phyloP scores from a whole-genome alignment of 2,329 filamentous ascomycete species.

The Truncatella angustata region DNA sequence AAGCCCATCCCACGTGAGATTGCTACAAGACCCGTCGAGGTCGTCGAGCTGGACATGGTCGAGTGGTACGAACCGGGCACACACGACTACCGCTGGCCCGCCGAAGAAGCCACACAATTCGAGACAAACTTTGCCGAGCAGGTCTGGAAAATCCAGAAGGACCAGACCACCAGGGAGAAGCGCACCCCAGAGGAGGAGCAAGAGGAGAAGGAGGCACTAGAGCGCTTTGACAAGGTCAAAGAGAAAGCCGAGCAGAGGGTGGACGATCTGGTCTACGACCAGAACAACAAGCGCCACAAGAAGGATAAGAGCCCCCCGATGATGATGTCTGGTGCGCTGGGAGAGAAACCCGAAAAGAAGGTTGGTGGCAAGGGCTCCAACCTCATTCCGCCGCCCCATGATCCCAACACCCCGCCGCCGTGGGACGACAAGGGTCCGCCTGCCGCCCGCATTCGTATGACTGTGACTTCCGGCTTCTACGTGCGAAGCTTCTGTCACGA shows the following conservation, averaged over 20 bases:
- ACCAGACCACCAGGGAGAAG: slow-evolving; percentile 48
- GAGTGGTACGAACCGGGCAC: slow-evolving; percentile 83
- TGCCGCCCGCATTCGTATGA: slow-evolving; percentile 82
- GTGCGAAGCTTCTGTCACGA: slow-evolving; percentile 93
- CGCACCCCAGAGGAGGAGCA: slow-evolving; percentile 54
- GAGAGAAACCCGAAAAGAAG: slow-evolving; percentile 42
- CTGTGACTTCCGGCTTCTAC: slow-evolving; percentile 94
- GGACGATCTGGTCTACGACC: slow-evolving; percentile 55
- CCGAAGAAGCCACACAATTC: slow-evolving; percentile 70
- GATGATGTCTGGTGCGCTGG: slow-evolving; percentile 59
- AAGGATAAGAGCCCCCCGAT: slow-evolving; percentile 33
- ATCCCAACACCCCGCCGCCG: slow-evolving; percentile 48
- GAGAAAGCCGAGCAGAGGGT: slow-evolving; percentile 57
- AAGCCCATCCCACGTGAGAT: slow-evolving; percentile 84
- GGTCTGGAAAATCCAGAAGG: slow-evolving; percentile 61
- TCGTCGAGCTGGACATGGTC: slow-evolving; percentile 72
- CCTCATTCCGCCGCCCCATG: slow-evolving; percentile 48
- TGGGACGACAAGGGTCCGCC: slow-evolving; percentile 66
- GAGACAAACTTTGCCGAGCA: slow-evolving; percentile 77
- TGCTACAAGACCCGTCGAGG: slow-evolving; percentile 74
- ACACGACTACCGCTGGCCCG: slow-evolving; percentile 77
- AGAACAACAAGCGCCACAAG: slow-evolving; percentile 37
- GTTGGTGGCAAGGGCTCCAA: slow-evolving; percentile 50
- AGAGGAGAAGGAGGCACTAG: slow-evolving; percentile 53
- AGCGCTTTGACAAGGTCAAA: slow-evolving; percentile 57